Percentiles rank a stretch among this genome's conserved stretches.
These are phyloP conservation scores for Alopecurus myosuroides DNA, from an alignment of 176 grass and related monocot species.

Conservation along the genomic window DNA sequence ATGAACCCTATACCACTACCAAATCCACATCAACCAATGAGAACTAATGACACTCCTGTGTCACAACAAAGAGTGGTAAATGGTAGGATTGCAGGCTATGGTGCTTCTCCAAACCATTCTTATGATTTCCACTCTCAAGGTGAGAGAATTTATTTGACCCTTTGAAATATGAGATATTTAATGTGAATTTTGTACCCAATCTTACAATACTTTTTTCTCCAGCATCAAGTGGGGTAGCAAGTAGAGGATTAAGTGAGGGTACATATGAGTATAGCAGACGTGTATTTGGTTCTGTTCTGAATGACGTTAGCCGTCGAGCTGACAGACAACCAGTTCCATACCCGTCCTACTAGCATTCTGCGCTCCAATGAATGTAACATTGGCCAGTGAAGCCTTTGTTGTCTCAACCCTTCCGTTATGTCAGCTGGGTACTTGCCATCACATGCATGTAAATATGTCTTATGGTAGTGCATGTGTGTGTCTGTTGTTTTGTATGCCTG, in stretches of 20 bases:
- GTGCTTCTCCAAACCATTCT: constrained; percentile 35
- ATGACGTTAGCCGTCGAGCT: constrained; percentile 50
- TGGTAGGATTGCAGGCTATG: constrained; percentile 38
- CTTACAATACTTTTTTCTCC: constrained; percentile 36
- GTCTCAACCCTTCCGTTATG: constrained; percentile 23
- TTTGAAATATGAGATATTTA: not conserved
- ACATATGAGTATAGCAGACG: constrained; percentile 75
- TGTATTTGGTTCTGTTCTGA: constrained; percentile 69
- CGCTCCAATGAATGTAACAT: constrained; percentile 4
- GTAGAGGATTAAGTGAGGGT: constrained; percentile 48
- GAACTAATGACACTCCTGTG: constrained; percentile 32
- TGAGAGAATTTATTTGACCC: constrained; percentile 16
- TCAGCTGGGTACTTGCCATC: constrained; percentile 28
- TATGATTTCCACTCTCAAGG: constrained; percentile 37
- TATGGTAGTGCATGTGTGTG: constrained; percentile 24
- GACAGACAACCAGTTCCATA: constrained; percentile 41
- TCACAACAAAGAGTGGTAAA: constrained; percentile 33
- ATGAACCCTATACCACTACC: constrained; percentile 41
- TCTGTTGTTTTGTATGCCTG: constrained; percentile 10
- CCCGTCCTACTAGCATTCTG: constrained; percentile 51
- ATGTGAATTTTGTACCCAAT: constrained; percentile 26
- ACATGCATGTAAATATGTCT: constrained; percentile 45
- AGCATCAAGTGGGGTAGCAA: constrained; percentile 48
- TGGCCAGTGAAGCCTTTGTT: constrained; percentile 8
- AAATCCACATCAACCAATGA: constrained; percentile 33